Base-by-base conservation (phyloP, 805 yeast species). In the Brettanomyces nanus region DNA sequence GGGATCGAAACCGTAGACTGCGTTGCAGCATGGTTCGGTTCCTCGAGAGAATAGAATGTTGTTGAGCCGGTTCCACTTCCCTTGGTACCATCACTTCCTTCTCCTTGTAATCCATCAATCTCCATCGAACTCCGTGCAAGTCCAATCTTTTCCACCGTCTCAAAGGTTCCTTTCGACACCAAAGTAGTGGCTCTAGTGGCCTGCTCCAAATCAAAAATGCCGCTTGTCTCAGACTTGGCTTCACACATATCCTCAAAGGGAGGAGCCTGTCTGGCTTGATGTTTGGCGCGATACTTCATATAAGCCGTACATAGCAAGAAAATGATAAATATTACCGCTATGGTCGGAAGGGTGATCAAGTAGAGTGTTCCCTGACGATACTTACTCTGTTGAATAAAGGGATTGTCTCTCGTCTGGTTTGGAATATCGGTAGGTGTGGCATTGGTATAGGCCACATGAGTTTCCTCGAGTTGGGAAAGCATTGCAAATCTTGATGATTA, bases 291-390 rank as follows among this genome's bases (percentile, higher is more conserved):
- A 26, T 38, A 38, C 26, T 53, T 47, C 19, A 41, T 48, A 19
- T 45, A 45, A 3, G 46, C 36, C 15, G 46, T 47, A 5, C 51
- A 49, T 1, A 46, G 6, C 7, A 55, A 32, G 30, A 54, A 56
- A 4, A 51, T 31, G 2, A 55, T 23, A 13, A 56, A 34, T 6
- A 50, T 29, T 2, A 43, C 53, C 1, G 42, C 51, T n/a, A 56
- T 39, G 1, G 53, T 48, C 1, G 61, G 61, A 2, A 52, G 41
- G 10, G 53, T 39, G 5, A 55, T 54, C 13, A 45, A 34, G 31
- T 55, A 56, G n/a, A 56, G 44, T 0, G 59, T 51, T 1, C 58
- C 60, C 36, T 54, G 53, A 15, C 37, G 34, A 17, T 36, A 44
- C 1, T 39, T 29, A 3, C 48, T 39, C 4, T 43, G 38, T 11